Percentiles rank a stretch among this genome's conserved stretches.
Conservation (phyloP, 2,329 filamentous ascomycete species). For the Chalaropsis ovoidea region DNA sequence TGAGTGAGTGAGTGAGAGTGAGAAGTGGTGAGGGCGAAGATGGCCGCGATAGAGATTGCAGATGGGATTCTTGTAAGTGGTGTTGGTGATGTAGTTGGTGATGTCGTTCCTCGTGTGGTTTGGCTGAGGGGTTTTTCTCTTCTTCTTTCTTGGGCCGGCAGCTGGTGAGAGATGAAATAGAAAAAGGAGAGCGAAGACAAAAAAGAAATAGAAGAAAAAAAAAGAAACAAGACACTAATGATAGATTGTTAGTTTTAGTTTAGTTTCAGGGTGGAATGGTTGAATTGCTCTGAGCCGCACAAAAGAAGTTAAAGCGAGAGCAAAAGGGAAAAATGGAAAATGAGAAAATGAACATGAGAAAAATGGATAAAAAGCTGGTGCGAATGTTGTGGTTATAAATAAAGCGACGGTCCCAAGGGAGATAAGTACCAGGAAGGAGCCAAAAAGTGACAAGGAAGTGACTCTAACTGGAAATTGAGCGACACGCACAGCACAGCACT, state of each 20-base stretch:
- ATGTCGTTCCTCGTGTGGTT: not conserved
- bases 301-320: constrained; percentile 24
- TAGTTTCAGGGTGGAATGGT: constrained; percentile 13
- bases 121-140: not conserved
- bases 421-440: constrained; percentile 14
- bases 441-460: constrained; percentile 16
- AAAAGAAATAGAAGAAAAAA: not conserved
- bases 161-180: not conserved
- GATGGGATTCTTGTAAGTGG: constrained; percentile 1
- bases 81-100: constrained; percentile 7
- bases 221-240: constrained; percentile 9
- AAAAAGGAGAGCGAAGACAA: constrained; percentile 11
- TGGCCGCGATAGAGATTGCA: constrained; percentile 14
- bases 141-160: not conserved
- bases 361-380: constrained; percentile 10
- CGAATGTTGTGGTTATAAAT: constrained; percentile 5
- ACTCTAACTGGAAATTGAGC: constrained; percentile 11
- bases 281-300: constrained; percentile 6
- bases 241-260: constrained; percentile 14
- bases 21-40: not conserved
- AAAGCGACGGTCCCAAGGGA: constrained; percentile 8
- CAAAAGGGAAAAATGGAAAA: constrained; percentile 20
- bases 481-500: constrained; percentile 12
- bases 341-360: constrained; percentile 25
- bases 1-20: not conserved